These are phyloP conservation scores for Dovyalis caffra DNA, from an alignment of 345 rosid species.

Conservation along the genomic window DNA sequence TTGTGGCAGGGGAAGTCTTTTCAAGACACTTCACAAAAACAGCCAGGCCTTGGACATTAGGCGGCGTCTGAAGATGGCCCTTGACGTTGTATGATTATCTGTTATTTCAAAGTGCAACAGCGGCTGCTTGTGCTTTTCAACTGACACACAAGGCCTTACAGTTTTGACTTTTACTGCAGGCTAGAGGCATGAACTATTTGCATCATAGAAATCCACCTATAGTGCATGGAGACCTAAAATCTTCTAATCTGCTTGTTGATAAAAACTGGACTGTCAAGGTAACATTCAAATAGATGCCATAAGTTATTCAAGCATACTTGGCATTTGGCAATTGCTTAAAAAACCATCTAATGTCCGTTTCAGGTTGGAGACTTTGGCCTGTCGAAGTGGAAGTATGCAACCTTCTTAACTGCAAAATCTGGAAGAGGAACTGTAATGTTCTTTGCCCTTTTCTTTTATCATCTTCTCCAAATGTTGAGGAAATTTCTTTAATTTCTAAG, in stretches of 20 bases:
- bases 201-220: constrained; percentile 87
- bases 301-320: not conserved
- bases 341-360: constrained; percentile 2
- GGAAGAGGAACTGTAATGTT: constrained; percentile 80
- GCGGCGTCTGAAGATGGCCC: constrained; percentile 78
- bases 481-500: not conserved
- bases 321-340: not conserved
- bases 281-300: not conserved
- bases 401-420: constrained; percentile 67
- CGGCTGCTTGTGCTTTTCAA: not conserved
- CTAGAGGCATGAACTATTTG: constrained; percentile 90
- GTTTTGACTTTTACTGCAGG: constrained; percentile 43
- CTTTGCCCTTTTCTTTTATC: not conserved
- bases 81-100: constrained; percentile 68
- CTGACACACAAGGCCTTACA: not conserved
- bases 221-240: constrained; percentile 84
- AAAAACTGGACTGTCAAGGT: constrained; percentile 93
- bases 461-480: not conserved
- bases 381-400: constrained; percentile 78
- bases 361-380: constrained; percentile 96
- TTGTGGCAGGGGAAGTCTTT: constrained; percentile 82
- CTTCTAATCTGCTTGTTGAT: constrained; percentile 89
- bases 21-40: constrained; percentile 75
- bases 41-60: constrained; percentile 65
- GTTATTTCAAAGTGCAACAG: constrained; percentile 10